A percentile compares a stretch with the other conserved stretches of the same genome.
phyloP scores from a whole-genome alignment of 768 basidiomycete genomes.

The Boletellus ananiceps region DNA sequence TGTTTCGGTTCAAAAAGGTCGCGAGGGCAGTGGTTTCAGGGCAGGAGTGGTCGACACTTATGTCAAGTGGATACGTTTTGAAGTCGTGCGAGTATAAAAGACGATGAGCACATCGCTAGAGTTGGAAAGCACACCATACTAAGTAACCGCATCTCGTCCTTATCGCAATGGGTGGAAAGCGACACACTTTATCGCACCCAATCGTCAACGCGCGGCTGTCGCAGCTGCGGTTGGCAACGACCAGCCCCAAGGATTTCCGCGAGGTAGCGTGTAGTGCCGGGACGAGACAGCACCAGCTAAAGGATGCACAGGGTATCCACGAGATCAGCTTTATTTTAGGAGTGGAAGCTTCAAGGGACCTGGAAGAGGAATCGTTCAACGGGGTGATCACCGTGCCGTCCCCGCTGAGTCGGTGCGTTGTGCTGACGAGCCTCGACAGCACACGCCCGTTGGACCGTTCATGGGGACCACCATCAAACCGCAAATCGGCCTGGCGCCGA shows the following conservation, averaged over 20 bases:
- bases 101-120: conserved; percentile 41
- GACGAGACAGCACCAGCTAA: conserved; percentile 2
- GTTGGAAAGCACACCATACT: no score
- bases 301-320: conserved; percentile 56
- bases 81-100: conserved; percentile 94
- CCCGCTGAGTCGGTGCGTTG: not conserved
- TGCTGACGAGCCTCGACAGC: conserved; percentile 33
- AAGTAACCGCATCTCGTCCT: not conserved
- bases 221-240: conserved; percentile 57
- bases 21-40: conserved; percentile 43
- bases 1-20: conserved; percentile 76
- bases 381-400: conserved; percentile 43
- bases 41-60: conserved; percentile 56
- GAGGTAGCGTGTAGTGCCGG: conserved; percentile 45
- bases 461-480: conserved; percentile 72
- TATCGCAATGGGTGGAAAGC: conserved; percentile 29
- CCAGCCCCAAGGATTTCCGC: conserved; percentile 70
- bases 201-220: conserved; percentile 70
- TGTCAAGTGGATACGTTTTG: conserved; percentile 52
- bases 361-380: conserved; percentile 58
- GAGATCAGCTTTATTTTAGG: conserved; percentile 75
- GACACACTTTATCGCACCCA: conserved; percentile 64
- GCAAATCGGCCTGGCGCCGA: conserved; percentile 81
- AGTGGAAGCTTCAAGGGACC: conserved; percentile 71
- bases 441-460: conserved; percentile 78